phyloP scores from a whole-genome alignment of 2,329 filamentous ascomycete species.

The Aspergillus sp. region DNA sequence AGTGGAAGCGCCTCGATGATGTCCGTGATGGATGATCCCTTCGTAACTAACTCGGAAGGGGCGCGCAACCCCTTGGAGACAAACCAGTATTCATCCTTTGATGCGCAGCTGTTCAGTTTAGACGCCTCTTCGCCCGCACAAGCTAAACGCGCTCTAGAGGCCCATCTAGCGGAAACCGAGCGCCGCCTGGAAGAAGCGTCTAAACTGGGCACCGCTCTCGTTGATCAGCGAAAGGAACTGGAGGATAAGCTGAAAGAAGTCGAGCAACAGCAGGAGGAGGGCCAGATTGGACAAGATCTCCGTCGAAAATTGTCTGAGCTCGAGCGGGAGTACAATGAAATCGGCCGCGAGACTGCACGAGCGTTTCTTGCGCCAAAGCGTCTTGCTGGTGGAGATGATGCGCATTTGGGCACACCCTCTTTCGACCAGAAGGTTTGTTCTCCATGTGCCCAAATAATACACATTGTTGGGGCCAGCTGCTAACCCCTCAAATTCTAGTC shows the following conservation, averaged over 20 bases:
- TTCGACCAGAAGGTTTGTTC: conserved; percentile 48
- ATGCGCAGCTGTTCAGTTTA: conserved; percentile 74
- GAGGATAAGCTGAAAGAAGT: conserved; percentile 81
- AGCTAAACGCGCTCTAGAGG: conserved; percentile 83
- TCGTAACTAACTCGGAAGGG: conserved; percentile 51
- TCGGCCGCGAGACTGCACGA: conserved; percentile 83
- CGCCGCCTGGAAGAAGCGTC: conserved; percentile 88
- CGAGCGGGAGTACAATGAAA: conserved; percentile 92
- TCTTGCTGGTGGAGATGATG: conserved; percentile 68
- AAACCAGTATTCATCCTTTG: conserved; percentile 80
- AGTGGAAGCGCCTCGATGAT: conserved; percentile 20
- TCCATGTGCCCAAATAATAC: background rate
- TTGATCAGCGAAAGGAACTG: conserved; percentile 83
- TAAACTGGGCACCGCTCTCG: conserved; percentile 79
- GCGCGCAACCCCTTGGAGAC: conserved; percentile 42
- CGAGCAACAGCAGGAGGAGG: conserved; percentile 71
- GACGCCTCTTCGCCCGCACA: conserved; percentile 83
- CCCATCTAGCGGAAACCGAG: conserved; percentile 89
- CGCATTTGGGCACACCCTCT: conserved; percentile 44
- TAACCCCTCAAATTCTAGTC: conserved; percentile 48
- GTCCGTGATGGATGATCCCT: conserved; percentile 55
- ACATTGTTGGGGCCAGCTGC: background rate
- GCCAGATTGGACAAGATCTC: conserved; percentile 78
- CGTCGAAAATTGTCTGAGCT: conserved; percentile 80
- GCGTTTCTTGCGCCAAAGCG: conserved; percentile 82